Evolutionary conservation across 768 basidiomycete species (phyloP), one percentile per base, ranked within the genome.

Genomic region (Phanerodontia chrysosporium): DNA sequence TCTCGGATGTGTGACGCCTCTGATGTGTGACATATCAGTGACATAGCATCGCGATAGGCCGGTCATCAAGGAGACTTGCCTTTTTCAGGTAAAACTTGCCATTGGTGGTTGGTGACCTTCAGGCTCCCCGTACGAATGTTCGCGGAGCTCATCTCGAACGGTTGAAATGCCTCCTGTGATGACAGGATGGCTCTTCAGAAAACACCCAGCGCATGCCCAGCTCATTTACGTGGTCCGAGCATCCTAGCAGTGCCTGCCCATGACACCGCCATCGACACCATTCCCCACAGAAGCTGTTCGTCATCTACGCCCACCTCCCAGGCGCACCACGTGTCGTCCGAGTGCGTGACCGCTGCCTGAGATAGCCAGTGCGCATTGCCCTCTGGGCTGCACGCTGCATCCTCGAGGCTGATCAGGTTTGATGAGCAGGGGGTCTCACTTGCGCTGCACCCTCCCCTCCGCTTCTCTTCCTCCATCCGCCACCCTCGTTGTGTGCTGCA

Each of bases 391-490:
- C 59, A 55, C 32, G 59, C 59, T 44, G 59, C 51, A 42, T 55
- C 59, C 59, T 55, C 59, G 59, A 60, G 59, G 59, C 59, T 36
- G 53, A 60, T 60, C 44, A 24, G 5, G 48, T 42, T 28, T 30
- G 42, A 54, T 54, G 2, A 16, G 30, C 35, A 52, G 52, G 49
- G 49, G 49, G 35, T 21, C 14, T 45, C 56, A 35, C 55, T 29
- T 45, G 27, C 44, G 3, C 55, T 44, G 1, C 16, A 16, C 44
- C 22, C 44, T 29, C 22, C 44, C 27, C 44, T 25, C 13, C 24
- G 24, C 16, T 22, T 39, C 56, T 45, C 55, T 56, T 45, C 35
- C 9, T 39, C 39, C 29, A n/a, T 36, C 39, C 16, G 39, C 39
- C 39, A 7, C 39, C 39, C 8, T 4, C 39, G 18, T 18, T 42